Evolutionary conservation across 768 basidiomycete species (phyloP), one percentile per base, ranked within the genome.

Genomic region (Phylloporus scabripes): DNA sequence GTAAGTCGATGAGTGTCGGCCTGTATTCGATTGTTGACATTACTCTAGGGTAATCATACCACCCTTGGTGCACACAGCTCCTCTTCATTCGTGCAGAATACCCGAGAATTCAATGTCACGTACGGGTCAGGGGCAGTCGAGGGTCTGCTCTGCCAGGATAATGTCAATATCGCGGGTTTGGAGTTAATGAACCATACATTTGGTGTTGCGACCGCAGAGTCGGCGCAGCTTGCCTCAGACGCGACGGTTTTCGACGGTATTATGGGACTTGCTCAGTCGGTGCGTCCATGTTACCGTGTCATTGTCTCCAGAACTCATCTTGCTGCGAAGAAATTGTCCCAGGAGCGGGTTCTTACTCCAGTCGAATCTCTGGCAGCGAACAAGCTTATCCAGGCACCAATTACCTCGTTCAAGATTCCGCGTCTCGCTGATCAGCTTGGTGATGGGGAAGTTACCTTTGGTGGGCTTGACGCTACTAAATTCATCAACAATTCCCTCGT

Each of bases 381-480:
- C 6, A 80, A 80, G 28, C 69, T 80, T 45, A 81, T 92, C 48
- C 53, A 69, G 24, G 72, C 76, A 7, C 75, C 87, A 2, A 84
- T 92, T 60, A 78, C 81, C 9, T 87, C 87, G 8, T 91, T 78
- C 78, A 91, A 87, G 70, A 81, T 94, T 48, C 75, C 87, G 2
- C 85, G 91, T 49, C 69, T 84, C 29, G 73, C 77, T 8, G 88
- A 92, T 61, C 69, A 75, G 57, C 62, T 68, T 17, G 70, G 77
- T 48, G 85, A 90, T 56, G 90, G 90, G 44, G 77, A 89, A 68
- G 76, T 92, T 50, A 89, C 89, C 7, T 87, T 93, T 54, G 91
- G 90, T 29, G 84, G 77, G 11, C 74, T 90, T 29, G 87, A 92
- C 66, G 11, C 69, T 8, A 71, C 77, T 53, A 89, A 91, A 67